These are phyloP conservation scores for Candida coquimbonensis DNA, from an alignment of 805 yeast genomes.

Conservation along the genomic window DNA sequence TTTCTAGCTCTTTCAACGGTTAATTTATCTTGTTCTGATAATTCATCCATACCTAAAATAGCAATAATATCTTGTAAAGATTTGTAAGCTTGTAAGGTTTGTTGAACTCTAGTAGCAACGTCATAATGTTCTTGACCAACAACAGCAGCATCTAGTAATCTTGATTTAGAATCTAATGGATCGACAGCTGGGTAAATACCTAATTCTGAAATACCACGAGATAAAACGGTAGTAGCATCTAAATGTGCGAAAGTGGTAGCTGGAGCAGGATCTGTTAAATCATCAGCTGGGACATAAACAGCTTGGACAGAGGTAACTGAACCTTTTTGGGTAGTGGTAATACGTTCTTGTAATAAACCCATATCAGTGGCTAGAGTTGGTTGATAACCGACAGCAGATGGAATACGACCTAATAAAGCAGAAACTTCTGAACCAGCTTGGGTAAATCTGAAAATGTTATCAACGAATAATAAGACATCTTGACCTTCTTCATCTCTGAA, in stretches of 20 bases:
- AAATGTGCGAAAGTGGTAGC: constrained; percentile 99
- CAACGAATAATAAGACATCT: constrained; percentile 98
- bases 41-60: constrained; percentile 99
- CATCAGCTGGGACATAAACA: constrained; percentile 99
- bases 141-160: constrained; percentile 94
- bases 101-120: constrained; percentile 91
- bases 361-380: constrained; percentile 99
- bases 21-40: constrained; percentile 96
- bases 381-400: constrained; percentile 99
- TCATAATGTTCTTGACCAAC: constrained; percentile 99
- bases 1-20: constrained; percentile 99
- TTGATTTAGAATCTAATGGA: constrained; percentile 98
- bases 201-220: constrained; percentile 98
- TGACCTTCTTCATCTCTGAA: constrained; percentile 99
- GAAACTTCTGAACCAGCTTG: constrained; percentile 99
- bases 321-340: constrained; percentile 99
- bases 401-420: constrained; percentile 99
- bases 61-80: constrained; percentile 99
- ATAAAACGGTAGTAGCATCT: constrained; percentile 99
- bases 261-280: constrained; percentile 99
- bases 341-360: constrained; percentile 99
- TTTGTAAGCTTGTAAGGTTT: constrained; percentile 99
- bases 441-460: constrained; percentile 99
- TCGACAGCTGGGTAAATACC: constrained; percentile 99
- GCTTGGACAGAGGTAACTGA: constrained; percentile 99